phyloP scores from a whole-genome alignment of 345 rosid genomes.

The Stellera chamaejasme region DNA sequence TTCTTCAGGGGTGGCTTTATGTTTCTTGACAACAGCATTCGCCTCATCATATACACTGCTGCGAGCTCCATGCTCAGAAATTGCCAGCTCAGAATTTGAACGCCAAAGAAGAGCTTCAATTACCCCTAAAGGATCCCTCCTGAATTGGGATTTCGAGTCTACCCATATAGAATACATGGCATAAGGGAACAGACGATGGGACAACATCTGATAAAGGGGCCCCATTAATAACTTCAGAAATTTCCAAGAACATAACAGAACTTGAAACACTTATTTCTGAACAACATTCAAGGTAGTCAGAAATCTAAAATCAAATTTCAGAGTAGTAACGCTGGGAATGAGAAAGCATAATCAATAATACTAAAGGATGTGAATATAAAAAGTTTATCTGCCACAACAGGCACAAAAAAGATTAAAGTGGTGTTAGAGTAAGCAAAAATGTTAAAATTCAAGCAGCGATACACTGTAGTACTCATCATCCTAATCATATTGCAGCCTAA shows the following conservation, averaged over 20 bases:
- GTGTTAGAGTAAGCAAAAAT: not conserved
- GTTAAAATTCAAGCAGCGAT: not conserved
- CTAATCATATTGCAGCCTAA: too few relatives aligned
- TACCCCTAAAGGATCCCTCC: constrained; percentile 92
- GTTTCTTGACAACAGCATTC: constrained; percentile 74
- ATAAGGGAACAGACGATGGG: constrained; percentile 79
- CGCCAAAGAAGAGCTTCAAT: constrained; percentile 92
- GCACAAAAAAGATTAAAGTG: not conserved
- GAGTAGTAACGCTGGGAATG: not conserved
- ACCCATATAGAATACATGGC: constrained; percentile 91
- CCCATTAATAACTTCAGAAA: constrained; percentile 7
- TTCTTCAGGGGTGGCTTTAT: constrained; percentile 91
- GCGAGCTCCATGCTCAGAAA: constrained; percentile 97
- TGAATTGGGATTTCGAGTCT: constrained; percentile 92
- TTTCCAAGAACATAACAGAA: not conserved
- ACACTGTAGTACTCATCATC: too few relatives aligned
- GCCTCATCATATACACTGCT: constrained; percentile 93
- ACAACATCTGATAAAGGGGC: constrained; percentile 59
- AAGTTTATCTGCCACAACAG: not conserved
- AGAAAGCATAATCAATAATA: not conserved
- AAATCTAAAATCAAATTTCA: constrained; percentile 1
- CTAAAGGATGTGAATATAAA: not conserved
- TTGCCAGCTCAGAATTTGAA: constrained; percentile 74
- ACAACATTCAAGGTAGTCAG: not conserved
- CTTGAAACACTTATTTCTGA: not conserved